These are phyloP conservation scores for Adenanthera pavonina DNA, from an alignment of 306 rosid species.

Conservation along the genomic window DNA sequence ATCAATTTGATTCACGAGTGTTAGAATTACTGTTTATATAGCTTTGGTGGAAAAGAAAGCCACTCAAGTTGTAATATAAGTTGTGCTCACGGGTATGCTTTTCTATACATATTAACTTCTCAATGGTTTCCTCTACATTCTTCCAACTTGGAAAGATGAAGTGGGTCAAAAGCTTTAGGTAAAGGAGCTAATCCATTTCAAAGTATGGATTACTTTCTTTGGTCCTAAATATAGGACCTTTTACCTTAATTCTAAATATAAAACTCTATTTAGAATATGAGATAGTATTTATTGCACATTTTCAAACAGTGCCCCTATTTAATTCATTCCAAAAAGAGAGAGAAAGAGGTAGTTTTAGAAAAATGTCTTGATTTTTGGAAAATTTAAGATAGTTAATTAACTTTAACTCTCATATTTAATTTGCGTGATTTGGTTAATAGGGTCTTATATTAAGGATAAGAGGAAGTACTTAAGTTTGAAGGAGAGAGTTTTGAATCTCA, in stretches of 20 bases:
- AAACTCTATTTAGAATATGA: no score
- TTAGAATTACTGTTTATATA: conserved; percentile 3
- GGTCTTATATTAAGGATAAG: no score
- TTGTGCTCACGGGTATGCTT: background rate
- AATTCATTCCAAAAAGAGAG: no score
- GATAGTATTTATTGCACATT: no score
- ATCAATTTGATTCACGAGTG: background rate
- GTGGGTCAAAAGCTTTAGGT: background rate
- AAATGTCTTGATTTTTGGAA: no score
- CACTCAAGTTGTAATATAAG: conserved; percentile 1
- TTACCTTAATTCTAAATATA: no score
- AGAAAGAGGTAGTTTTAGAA: no score
- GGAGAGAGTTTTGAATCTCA: background rate
- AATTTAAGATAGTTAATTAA: no score
- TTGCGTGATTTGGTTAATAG: no score
- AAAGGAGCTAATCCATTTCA: background rate
- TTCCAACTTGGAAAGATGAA: background rate
- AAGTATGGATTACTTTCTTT: background rate
- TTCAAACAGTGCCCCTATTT: no score
- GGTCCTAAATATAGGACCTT: no score
- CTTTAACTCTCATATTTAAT: no score
- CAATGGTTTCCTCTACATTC: background rate
- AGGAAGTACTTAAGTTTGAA: background rate
- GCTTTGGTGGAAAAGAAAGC: conserved; percentile 12
- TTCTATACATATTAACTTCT: background rate